A percentile compares a stretch with the other conserved stretches of the same genome.
Conservation (phyloP, 495 filamentous ascomycete species). For the Aspergillus sparsus region DNA sequence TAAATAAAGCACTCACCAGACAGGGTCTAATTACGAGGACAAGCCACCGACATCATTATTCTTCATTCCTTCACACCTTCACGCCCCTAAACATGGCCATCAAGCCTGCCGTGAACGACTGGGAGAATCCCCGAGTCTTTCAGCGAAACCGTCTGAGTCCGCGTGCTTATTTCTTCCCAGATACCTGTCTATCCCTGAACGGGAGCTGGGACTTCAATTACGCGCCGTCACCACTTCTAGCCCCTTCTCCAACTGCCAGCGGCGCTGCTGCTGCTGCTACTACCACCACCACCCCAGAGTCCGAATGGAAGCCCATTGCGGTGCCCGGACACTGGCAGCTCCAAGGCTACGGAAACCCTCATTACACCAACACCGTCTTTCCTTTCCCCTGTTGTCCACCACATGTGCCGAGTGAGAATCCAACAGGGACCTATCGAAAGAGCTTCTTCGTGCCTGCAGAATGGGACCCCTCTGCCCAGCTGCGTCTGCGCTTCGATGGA, state of each 20-base stretch:
- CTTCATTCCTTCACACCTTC: background rate
- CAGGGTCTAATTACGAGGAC: background rate
- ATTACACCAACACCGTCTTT: slow-evolving; percentile 65
- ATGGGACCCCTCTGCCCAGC: slow-evolving; percentile 45
- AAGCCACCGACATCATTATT: background rate
- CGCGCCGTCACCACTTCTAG: slow-evolving; percentile 43
- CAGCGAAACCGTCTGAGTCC: slow-evolving; percentile 64
- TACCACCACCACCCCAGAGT: background rate
- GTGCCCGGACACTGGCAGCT: slow-evolving; percentile 74
- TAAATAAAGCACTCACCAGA: background rate
- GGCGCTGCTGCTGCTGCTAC: slow-evolving; percentile 22
- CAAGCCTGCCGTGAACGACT: slow-evolving; percentile 10
- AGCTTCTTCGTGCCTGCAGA: slow-evolving; percentile 50
- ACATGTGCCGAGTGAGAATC: slow-evolving; percentile 58
- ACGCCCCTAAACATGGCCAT: background rate
- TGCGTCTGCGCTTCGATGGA: slow-evolving; percentile 65
- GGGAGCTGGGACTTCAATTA: slow-evolving; percentile 64
- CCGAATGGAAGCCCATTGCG: slow-evolving; percentile 51
- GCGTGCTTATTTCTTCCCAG: slow-evolving; percentile 60
- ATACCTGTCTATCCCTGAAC: slow-evolving; percentile 52
- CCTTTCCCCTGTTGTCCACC: slow-evolving; percentile 64
- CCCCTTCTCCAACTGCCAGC: slow-evolving; percentile 42
- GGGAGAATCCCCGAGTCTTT: slow-evolving; percentile 45
- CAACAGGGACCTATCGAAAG: slow-evolving; percentile 61
- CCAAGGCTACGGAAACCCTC: slow-evolving; percentile 63